Conservation (phyloP, 495 filamentous ascomycete genomes). For the Astrothelium macrocarpum region DNA sequence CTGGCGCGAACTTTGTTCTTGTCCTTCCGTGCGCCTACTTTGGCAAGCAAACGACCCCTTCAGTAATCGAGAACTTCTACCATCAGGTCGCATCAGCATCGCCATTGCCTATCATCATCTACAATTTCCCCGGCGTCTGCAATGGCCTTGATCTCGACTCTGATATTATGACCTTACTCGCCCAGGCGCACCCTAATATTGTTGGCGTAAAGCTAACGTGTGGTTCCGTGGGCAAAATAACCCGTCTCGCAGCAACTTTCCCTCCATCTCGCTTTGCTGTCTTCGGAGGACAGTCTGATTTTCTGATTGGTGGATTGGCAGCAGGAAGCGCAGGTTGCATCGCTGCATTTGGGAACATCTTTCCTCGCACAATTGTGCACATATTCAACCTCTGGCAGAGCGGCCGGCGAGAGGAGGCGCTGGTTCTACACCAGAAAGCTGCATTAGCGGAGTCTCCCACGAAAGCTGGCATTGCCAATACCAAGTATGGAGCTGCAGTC, state of each 20-base stretch:
- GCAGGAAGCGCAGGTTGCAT: constrained; percentile 56
- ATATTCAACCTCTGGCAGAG: constrained; percentile 46
- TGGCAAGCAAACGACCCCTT: constrained; percentile 46
- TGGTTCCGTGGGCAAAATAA: constrained; percentile 58
- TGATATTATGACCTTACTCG: constrained; percentile 47
- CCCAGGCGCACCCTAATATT: constrained; percentile 40
- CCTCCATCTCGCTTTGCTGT: constrained; percentile 47
- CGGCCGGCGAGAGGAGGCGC: constrained; percentile 43
- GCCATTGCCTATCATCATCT: constrained; percentile 52
- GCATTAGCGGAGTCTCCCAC: constrained; percentile 46
- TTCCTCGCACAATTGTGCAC: constrained; percentile 45
- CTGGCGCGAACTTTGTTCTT: constrained; percentile 51
- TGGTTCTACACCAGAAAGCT: constrained; percentile 45
- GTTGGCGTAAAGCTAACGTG: constrained; percentile 64
- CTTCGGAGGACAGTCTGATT: constrained; percentile 63
- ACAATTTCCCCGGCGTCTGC: constrained; percentile 65
- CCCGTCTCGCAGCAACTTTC: constrained; percentile 47
- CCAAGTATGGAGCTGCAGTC: constrained; percentile 54
- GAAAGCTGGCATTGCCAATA: constrained; percentile 52
- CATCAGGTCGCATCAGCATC: constrained; percentile 43
- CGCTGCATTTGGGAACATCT: constrained; percentile 57
- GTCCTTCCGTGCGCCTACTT: constrained; percentile 59
- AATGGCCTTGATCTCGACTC: constrained; percentile 63
- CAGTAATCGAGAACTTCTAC: constrained; percentile 53
- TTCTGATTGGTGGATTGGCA: constrained; percentile 52